Evolutionary conservation across 1,139 yeast genomes (phyloP).

Genomic region (Hansenula sp.): DNA sequence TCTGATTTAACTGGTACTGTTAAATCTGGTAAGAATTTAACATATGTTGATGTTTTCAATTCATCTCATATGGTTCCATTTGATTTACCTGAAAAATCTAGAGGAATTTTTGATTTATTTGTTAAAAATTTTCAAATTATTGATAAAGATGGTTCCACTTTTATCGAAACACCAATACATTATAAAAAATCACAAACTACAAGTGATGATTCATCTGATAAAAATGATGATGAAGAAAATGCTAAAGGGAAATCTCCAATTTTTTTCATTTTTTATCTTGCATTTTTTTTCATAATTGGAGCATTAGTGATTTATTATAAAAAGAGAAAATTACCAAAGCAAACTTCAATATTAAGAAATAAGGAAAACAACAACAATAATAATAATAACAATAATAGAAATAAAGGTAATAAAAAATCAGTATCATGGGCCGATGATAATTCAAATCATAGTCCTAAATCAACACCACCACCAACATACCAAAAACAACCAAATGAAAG

Average conservation of each 20-base stretch:
- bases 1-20: slow-evolving; percentile 47
- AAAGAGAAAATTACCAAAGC: slow-evolving; percentile 14
- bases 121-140: slow-evolving; percentile 18
- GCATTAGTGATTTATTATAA: slow-evolving; percentile 14
- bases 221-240: slow-evolving; percentile 2
- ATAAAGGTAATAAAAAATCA: slow-evolving; percentile 20
- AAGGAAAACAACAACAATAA: slow-evolving; percentile 15
- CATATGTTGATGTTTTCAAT: slow-evolving; percentile 68
- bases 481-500: not conserved
- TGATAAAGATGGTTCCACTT: slow-evolving; percentile 13
- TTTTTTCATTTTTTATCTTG: slow-evolving; percentile 18
- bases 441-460: not conserved
- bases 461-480: slow-evolving; percentile 1
- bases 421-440: slow-evolving; percentile 31
- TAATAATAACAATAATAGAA: not conserved
- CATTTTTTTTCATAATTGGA: slow-evolving; percentile 17
- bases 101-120: slow-evolving; percentile 59
- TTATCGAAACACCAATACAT: slow-evolving; percentile 21
- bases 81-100: slow-evolving; percentile 66
- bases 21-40: slow-evolving; percentile 60
- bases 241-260: slow-evolving; percentile 17
- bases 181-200: slow-evolving; percentile 10
- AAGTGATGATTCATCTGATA: slow-evolving; percentile 7
- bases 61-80: slow-evolving; percentile 96
- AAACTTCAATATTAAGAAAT: slow-evolving; percentile 24